Evolutionary conservation across 208 protist species (phyloP).

Genomic region (Porcisia deanei): DNA sequence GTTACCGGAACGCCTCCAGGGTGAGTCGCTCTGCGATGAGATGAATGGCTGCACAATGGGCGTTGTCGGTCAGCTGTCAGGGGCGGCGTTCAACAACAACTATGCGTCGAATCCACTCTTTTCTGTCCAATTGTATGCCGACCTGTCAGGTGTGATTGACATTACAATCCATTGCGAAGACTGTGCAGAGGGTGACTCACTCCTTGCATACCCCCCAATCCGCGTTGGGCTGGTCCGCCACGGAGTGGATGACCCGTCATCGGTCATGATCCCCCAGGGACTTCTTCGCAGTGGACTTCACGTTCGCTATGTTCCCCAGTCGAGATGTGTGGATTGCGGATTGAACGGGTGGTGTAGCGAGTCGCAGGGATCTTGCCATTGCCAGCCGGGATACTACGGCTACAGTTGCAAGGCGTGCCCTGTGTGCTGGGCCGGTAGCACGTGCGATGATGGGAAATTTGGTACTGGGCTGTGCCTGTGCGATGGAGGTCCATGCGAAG

Average conservation of each 20-base stretch:
- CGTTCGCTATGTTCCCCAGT: constrained; percentile 15
- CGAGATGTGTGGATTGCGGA: constrained; percentile 16
- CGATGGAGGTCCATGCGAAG: constrained; percentile 9
- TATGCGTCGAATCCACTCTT: not conserved
- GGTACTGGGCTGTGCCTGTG: constrained; percentile 15
- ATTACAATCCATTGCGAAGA: not conserved
- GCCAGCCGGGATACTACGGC: constrained; percentile 32
- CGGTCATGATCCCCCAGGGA: constrained; percentile 19
- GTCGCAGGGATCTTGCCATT: constrained; percentile 20
- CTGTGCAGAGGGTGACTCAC: not conserved
- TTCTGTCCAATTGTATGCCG: constrained; percentile 11
- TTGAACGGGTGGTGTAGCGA: constrained; percentile 36
- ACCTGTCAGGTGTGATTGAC: constrained; percentile 6
- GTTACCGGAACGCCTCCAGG: not conserved
- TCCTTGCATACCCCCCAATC: constrained; percentile 29
- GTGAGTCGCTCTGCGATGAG: constrained; percentile 1
- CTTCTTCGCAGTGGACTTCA: constrained; percentile 23
- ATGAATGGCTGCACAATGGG: not conserved
- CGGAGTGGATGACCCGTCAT: constrained; percentile 34
- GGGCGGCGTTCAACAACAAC: no score
- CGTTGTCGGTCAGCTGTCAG: not conserved
- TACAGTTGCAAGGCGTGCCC: constrained; percentile 26
- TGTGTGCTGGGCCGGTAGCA: constrained; percentile 26
- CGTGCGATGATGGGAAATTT: constrained; percentile 24
- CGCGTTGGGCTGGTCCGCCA: constrained; percentile 38